These are phyloP conservation scores for Agroathelia rolfsii DNA, from an alignment of 1,284 basidiomycete genomes.

Conservation along the genomic window DNA sequence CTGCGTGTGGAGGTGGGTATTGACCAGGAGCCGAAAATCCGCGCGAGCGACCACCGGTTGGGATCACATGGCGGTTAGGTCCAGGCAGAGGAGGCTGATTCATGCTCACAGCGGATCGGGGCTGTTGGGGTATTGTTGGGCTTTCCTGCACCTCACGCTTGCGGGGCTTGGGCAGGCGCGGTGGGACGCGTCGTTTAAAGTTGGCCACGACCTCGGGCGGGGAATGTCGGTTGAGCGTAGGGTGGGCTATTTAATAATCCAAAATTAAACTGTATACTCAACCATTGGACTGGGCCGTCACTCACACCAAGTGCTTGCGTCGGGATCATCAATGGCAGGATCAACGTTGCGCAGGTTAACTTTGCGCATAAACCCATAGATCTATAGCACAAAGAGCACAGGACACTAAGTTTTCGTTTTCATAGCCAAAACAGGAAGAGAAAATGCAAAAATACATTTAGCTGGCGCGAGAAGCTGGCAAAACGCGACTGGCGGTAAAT, in stretches of 20 bases:
- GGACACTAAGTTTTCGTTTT: conserved; percentile 20
- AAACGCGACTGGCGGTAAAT: conserved; percentile 90
- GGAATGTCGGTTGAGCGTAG: conserved; percentile 79
- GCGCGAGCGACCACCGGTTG: conserved; percentile 48
- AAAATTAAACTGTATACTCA: conserved; percentile 10
- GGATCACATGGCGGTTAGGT: conserved; percentile 30
- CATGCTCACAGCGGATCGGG: conserved; percentile 60
- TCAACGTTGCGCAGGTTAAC: conserved; percentile 87
- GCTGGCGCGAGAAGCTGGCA: conserved; percentile 87
- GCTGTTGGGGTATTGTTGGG: conserved; percentile 53
- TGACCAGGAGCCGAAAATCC: conserved; percentile 75
- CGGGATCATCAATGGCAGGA: conserved; percentile 84
- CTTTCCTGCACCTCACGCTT: conserved; percentile 64
- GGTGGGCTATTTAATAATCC: conserved; percentile 54
- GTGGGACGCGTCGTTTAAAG: conserved; percentile 89
- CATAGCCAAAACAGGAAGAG: conserved; percentile 12
- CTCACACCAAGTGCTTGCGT: conserved; percentile 90
- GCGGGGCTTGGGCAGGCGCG: conserved; percentile 72
- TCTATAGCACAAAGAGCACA: conserved; percentile 40
- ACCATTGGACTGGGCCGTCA: conserved; percentile 15
- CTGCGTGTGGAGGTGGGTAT: conserved; percentile 51
- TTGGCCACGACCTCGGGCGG: conserved; percentile 78
- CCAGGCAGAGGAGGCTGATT: conserved; percentile 30
- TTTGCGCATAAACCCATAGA: conserved; percentile 93
- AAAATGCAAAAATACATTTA: conserved; percentile 55